Base-by-base conservation (phyloP, 108 stramenopile genomes). In the Epithemia pelagica region DNA sequence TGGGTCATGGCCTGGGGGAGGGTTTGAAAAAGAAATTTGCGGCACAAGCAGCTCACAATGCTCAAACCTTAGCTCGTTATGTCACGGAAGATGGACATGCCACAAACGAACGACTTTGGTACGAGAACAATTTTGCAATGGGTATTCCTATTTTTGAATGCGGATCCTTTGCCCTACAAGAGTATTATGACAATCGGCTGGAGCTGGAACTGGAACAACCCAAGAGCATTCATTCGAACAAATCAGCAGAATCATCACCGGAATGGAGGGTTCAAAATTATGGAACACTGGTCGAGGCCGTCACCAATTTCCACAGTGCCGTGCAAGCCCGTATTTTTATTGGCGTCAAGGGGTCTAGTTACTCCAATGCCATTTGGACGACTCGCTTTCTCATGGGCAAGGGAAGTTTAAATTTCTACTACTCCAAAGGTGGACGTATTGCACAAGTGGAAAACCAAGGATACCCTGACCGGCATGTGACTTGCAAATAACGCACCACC, bases 301-400 rank as follows among this genome's bases (percentile, higher is more conserved):
- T 89, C 2, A 59, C 89, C 30, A 82, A 91, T 66, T 91, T 87
- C 62, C 77, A 86, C 65, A 72, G 84, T 33, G 84, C 84, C 0
- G 68, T 79, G 7, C 54, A 68, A 22, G 80, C 87, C 3, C 69
- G 70, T 2, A 58, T 72, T 18, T 91, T 89, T 61, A 72, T 91
- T 33, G 90, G 90, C 3, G 86, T 87, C 15, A 61, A 65, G 5
- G 66, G 76, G 23, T 78, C 77, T 55, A 79, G 81, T 15, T 91
- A 70, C 68, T 83, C 80, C 0, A 87, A 75, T 10, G 84, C 83
- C 74, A 78, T 89, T 21, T 88, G 82, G 74, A 81, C 87, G 21
- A 76, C 76, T 29, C 79, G 90, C 0, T 87, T 85, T 66, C 77
- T 83, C 46, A 61, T 72, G 66, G 80, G 82, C 52, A 75, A 72